These are phyloP conservation scores for Anthoceros angustus DNA, from an alignment of 225 moss, liverwort and hornwort species.

Conservation along the genomic window DNA sequence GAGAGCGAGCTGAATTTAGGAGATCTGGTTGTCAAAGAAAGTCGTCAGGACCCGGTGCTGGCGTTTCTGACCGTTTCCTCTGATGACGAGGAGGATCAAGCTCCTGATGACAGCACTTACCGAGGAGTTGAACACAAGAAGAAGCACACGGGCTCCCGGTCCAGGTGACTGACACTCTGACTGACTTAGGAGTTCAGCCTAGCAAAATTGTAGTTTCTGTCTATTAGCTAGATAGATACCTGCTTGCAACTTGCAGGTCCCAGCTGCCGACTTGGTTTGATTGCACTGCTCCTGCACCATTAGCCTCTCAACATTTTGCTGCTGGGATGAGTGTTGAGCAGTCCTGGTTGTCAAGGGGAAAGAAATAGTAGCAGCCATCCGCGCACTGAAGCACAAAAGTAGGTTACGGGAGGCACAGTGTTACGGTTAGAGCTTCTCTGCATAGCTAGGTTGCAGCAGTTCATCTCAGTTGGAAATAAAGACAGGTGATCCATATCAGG, in stretches of 20 bases:
- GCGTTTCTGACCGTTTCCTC: background rate
- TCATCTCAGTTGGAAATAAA: background rate
- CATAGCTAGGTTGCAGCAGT: background rate
- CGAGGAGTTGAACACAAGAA: background rate
- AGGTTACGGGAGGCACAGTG: background rate
- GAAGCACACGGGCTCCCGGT: background rate
- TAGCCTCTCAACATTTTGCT: background rate
- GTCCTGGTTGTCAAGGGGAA: background rate
- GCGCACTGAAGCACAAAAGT: background rate
- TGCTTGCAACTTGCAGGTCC: background rate
- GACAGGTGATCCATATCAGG: too few relatives aligned
- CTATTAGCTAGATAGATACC: background rate
- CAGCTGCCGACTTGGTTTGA: background rate
- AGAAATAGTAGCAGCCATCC: conserved; percentile 4
- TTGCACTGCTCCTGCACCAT: background rate
- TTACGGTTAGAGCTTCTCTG: background rate
- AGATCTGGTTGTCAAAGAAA: conserved; percentile 1
- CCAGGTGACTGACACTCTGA: too few relatives aligned
- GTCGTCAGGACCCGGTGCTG: background rate
- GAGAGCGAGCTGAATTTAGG: background rate
- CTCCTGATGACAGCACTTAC: background rate
- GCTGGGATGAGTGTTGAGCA: background rate
- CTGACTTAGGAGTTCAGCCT: too few relatives aligned
- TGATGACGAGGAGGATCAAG: background rate
- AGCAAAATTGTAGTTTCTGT: too few relatives aligned